These are phyloP conservation scores for Fusarium sp. DNA, from an alignment of 2,329 filamentous ascomycete species.

Conservation along the genomic window DNA sequence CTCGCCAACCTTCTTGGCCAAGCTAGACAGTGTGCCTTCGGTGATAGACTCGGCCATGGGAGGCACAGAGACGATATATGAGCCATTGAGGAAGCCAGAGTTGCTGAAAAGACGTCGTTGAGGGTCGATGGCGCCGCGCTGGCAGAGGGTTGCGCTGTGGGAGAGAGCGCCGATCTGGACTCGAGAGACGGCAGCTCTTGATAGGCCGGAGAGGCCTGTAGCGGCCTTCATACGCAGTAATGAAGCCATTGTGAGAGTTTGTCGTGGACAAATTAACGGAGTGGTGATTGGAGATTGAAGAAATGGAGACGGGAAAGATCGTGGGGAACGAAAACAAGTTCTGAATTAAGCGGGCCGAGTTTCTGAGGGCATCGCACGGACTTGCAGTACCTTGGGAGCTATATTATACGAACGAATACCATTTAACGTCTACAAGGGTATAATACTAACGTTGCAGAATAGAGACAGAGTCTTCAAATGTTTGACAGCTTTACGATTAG, in stretches of 20 bases:
- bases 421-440: neutral
- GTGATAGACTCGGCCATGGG: slow-evolving; percentile 50
- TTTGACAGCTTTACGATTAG: neutral
- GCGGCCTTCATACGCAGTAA: slow-evolving; percentile 39
- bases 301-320: slow-evolving; percentile 1
- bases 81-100: slow-evolving; percentile 36
- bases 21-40: slow-evolving; percentile 45
- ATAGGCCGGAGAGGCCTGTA: slow-evolving; percentile 35
- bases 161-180: slow-evolving; percentile 26
- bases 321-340: slow-evolving; percentile 24
- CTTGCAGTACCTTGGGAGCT: slow-evolving; percentile 15
- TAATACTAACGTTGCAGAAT: neutral
- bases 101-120: slow-evolving; percentile 41
- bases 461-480: neutral
- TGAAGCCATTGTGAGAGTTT: slow-evolving; percentile 38
- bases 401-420: neutral
- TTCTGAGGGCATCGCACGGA: slow-evolving; percentile 39
- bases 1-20: slow-evolving; percentile 48
- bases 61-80: slow-evolving; percentile 45
- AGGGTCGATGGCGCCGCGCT: slow-evolving; percentile 35
- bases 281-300: slow-evolving; percentile 3
- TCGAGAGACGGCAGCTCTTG: slow-evolving; percentile 29
- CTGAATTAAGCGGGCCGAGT: slow-evolving; percentile 39
- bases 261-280: neutral
- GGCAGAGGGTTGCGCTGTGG: slow-evolving; percentile 40